Evolutionary conservation across 1,284 basidiomycete genomes (phyloP).

Genomic region (Naganishia liquefaciens): DNA sequence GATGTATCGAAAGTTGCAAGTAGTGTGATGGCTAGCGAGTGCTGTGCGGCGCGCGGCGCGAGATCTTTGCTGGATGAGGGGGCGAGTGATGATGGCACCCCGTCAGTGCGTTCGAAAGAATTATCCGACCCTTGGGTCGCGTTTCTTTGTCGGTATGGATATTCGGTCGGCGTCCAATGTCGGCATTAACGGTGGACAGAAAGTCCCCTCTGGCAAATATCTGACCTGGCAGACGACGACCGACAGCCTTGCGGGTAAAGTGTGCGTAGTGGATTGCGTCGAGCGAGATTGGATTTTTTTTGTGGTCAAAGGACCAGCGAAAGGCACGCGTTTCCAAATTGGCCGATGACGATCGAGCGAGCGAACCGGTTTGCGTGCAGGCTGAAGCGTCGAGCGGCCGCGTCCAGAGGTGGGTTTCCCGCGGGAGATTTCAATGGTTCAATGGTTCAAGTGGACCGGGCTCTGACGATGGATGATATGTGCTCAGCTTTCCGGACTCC

Average conservation of each 20-base stretch:
- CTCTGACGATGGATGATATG: too few species aligned
- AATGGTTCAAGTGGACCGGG: too few species aligned
- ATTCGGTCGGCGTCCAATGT: neutral
- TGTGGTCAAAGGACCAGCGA: neutral
- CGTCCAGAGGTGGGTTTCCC: too few species aligned
- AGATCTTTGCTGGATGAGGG: neutral
- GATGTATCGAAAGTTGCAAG: neutral
- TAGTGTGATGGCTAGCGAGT: neutral
- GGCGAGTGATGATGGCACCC: neutral
- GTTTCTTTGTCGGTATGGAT: neutral
- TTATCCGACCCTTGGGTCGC: neutral
- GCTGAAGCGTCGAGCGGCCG: too few species aligned
- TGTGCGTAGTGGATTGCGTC: too few species aligned
- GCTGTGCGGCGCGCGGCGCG: neutral
- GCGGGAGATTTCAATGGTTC: too few species aligned
- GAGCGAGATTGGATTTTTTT: too few species aligned
- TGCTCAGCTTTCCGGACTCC: neutral
- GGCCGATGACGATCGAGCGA: constrained; percentile 15
- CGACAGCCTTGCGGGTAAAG: neutral
- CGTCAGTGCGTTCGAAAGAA: neutral
- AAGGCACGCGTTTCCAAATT: constrained; percentile 6
- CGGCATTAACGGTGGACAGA: neutral
- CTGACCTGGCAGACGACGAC: neutral
- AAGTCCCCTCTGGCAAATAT: neutral
- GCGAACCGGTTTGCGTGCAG: neutral